Conservation (phyloP, 495 filamentous ascomycete genomes). For the Penicillium taxi region DNA sequence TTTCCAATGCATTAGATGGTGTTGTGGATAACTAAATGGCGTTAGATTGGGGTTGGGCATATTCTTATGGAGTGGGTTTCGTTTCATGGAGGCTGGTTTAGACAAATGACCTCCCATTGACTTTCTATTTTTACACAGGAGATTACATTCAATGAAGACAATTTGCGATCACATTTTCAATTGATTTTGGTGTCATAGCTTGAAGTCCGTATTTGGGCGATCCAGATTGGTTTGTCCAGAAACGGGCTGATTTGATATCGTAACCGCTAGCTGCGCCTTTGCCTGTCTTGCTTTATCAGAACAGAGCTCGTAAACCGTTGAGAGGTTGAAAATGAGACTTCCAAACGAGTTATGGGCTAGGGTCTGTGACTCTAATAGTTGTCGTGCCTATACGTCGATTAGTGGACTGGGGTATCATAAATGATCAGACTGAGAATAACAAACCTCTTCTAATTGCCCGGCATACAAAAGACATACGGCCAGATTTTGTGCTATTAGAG, state of each 20-base stretch:
- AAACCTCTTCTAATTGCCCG: constrained; percentile 65
- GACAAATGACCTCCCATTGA: not conserved
- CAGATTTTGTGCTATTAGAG: constrained; percentile 65
- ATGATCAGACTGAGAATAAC: constrained; percentile 3
- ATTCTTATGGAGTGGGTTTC: constrained; percentile 12
- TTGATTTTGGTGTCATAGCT: constrained; percentile 53
- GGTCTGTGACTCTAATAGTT: constrained; percentile 55
- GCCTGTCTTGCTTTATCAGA: constrained; percentile 61
- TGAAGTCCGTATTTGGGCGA: constrained; percentile 66
- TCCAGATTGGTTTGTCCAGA: constrained; percentile 53
- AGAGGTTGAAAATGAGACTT: constrained; percentile 78
- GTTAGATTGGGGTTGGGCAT: constrained; percentile 8
- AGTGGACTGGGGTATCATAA: not conserved
- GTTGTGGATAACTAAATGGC: constrained; percentile 8
- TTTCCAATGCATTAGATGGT: too few relatives aligned
- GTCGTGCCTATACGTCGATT: constrained; percentile 37
- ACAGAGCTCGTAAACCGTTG: constrained; percentile 86
- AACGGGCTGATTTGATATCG: constrained; percentile 47
- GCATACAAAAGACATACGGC: constrained; percentile 78
- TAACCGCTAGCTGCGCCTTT: constrained; percentile 64
- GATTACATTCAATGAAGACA: constrained; percentile 11
- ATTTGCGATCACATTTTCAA: constrained; percentile 4
- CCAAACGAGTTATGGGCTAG: constrained; percentile 55
- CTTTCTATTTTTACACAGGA: constrained; percentile 10
- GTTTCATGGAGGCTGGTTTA: too few relatives aligned